A percentile compares a stretch with the other conserved stretches of the same genome.
Conservation (phyloP, 1,139 yeast genomes). For the Spencermartinsiella ligniputridi region DNA sequence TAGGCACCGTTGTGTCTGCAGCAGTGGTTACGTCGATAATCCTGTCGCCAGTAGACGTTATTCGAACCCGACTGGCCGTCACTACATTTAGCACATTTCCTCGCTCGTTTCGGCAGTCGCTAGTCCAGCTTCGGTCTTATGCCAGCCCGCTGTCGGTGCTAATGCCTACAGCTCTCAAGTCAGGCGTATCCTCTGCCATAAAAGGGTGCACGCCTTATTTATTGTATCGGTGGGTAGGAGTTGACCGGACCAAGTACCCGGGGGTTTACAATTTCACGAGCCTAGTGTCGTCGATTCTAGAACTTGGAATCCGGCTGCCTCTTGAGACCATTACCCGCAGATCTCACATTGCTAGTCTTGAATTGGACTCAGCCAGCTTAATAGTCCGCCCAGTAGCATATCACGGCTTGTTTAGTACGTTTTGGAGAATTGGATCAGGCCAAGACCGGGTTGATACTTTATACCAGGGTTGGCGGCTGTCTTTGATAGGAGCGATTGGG, state of each 20-base stretch:
- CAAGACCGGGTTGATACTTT: conserved; percentile 42
- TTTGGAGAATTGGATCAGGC: conserved; percentile 45
- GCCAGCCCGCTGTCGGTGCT: conserved; percentile 52
- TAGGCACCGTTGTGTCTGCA: conserved; percentile 65
- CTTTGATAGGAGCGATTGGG: conserved; percentile 71
- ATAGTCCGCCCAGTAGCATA: conserved; percentile 38
- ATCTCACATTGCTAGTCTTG: conserved; percentile 67
- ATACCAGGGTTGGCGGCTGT: conserved; percentile 91
- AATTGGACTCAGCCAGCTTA: conserved; percentile 22
- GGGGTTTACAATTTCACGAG: conserved; percentile 50
- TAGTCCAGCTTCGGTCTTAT: conserved; percentile 40
- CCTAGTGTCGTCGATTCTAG: conserved; percentile 55
- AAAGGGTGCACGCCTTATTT: conserved; percentile 70
- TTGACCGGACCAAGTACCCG: conserved; percentile 68
- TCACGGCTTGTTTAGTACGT: conserved; percentile 47
- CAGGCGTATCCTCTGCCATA: conserved; percentile 58
- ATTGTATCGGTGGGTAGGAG: conserved; percentile 57
- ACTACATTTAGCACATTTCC: conserved; percentile 44
- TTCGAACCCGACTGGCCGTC: conserved; percentile 70
- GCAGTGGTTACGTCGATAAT: conserved; percentile 71
- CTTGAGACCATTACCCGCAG: conserved; percentile 81
- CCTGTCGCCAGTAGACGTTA: conserved; percentile 76
- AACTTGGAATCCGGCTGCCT: conserved; percentile 74
- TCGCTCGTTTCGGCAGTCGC: conserved; percentile 36
- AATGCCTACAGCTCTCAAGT: conserved; percentile 58